Base-by-base conservation (phyloP, 2,329 filamentous ascomycete species). In the Diplodia corticola region DNA sequence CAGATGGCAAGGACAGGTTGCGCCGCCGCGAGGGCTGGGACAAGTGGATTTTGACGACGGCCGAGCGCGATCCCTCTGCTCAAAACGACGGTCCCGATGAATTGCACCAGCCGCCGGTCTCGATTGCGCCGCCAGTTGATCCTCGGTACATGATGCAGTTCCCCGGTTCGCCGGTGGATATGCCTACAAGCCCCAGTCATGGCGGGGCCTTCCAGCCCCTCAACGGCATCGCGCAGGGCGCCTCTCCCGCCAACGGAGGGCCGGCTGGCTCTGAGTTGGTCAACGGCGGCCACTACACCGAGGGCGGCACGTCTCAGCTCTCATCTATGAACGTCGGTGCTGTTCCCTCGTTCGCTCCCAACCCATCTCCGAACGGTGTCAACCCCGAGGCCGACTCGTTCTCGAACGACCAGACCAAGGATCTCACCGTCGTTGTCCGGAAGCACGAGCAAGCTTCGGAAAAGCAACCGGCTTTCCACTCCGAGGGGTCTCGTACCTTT, bases 1-100 rank as follows among this genome's bases (percentile, higher is more conserved):
- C 91, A 30, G 92, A 97, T 75, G 89, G 90, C 35, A 81, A 89
- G 59, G 92, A 97, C 76, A 86, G 92, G 50, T 77, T 98, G 53
- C 90, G 95, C 61, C 86, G 88, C 67, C 85, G 86, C 28, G 85
- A 92, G 22, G 88, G 87, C 28, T 97, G 93, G 92, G 84, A 90
- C 70, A 87, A 89, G 70, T 98, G 92, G 83, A 86, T 97, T 22
- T 79, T 96, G 67, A 85, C 86, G 1, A 83, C 88, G 73, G 85
- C 88, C 13, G 86, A 92, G 68, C 89, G 94, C 69, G 88, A 93
- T 70, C 83, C 88, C 49, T 84, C 86, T 22, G 91, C 91, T 46
- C 91, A 90, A 74, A 91, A 90, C 72, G 85, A 90, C 20, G 93
- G 93, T 9, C 86, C 87, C n/a, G 76, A 80, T 44, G 78, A 80